Base-by-base conservation (phyloP, 129 eudicot species). In the Chrysanthemum seticuspe region DNA sequence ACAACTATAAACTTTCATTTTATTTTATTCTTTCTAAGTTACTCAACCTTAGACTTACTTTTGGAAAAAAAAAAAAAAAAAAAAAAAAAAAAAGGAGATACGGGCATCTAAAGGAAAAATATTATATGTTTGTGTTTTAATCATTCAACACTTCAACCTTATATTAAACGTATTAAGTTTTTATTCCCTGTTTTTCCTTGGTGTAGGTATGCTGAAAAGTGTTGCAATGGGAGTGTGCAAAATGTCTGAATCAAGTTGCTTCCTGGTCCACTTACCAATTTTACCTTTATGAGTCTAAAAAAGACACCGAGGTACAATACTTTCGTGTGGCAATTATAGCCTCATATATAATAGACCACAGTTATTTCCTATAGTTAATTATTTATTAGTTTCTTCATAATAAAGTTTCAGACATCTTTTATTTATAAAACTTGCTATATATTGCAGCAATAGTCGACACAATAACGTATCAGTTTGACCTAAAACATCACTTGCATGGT, bases 151-250 rank as follows among this genome's bases (percentile, higher is more conserved):
- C 40, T 44, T 48, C 67, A 18, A 54, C 34, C 65, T 56, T 55
- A 54, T 13, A 58, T 57, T 12, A 71, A 19, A 36, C 4, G 44
- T 40, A 59, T 48, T 2, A 13, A 61, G n/a, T 61, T n/a, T 73
- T 13, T 73, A 44, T 72, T 8, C 23, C 8, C 27, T 19, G 50
- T 47, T 19, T 72, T 72, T 74, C 61, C 60, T 49, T 70, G 62
- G 21, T 13, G 2, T 29, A 62, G 67, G 48, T 29, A 25, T 62
- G 65, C 16, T 29, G 65, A 15, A 13, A 66, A 54, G 13, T 55
- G 57, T 44, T 57, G 31, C 57, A 55, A n/a, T 53, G 73, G 79
- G 54, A 36, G 57, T 18, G 56, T 65, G 16, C 21, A 48, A 55
- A 25, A 44, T 40, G 65, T 34, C 55, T 65, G 10, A 23, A 65